Conservation (phyloP, 176 grass and related monocot species). For the Tuctoria greenei region DNA sequence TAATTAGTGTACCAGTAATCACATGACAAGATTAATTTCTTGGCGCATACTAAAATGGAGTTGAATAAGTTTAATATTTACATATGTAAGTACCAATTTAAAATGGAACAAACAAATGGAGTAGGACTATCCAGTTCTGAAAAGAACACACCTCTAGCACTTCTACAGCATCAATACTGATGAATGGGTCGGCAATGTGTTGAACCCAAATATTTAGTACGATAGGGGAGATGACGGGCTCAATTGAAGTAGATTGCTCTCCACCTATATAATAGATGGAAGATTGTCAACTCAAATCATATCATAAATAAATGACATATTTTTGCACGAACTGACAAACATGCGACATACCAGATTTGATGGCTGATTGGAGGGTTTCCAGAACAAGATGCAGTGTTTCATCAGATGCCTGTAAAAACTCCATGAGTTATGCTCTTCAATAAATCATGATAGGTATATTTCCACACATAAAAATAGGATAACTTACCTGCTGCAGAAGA, state of each 20-base stretch:
- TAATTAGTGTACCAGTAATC: not conserved
- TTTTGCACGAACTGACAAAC: slow-evolving; percentile 35
- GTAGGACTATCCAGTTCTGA: slow-evolving; percentile 6
- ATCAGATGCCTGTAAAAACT: slow-evolving; percentile 73
- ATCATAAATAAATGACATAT: not conserved
- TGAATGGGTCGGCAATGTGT: slow-evolving; percentile 90
- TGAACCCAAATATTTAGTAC: slow-evolving; percentile 84
- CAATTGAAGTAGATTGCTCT: slow-evolving; percentile 68
- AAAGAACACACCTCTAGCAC: slow-evolving; percentile 74
- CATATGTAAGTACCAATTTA: not conserved
- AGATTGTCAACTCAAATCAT: slow-evolving; percentile 14
- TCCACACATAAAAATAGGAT: not conserved
- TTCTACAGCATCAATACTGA: slow-evolving; percentile 84
- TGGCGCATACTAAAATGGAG: not conserved
- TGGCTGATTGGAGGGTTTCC: slow-evolving; percentile 80
- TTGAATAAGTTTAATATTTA: not conserved
- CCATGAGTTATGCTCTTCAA: slow-evolving; percentile 22
- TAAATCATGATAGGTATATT: slow-evolving; percentile 20
- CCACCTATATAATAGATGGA: slow-evolving; percentile 57
- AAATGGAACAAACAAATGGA: not conserved
- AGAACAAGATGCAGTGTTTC: slow-evolving; percentile 95
- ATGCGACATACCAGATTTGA: slow-evolving; percentile 68
- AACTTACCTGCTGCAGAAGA: slow-evolving; percentile 78
- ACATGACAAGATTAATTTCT: not conserved
- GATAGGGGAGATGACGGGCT: slow-evolving; percentile 79